phyloP scores from a whole-genome alignment of 1,284 basidiomycete genomes.

The Stereum hirsutum region DNA sequence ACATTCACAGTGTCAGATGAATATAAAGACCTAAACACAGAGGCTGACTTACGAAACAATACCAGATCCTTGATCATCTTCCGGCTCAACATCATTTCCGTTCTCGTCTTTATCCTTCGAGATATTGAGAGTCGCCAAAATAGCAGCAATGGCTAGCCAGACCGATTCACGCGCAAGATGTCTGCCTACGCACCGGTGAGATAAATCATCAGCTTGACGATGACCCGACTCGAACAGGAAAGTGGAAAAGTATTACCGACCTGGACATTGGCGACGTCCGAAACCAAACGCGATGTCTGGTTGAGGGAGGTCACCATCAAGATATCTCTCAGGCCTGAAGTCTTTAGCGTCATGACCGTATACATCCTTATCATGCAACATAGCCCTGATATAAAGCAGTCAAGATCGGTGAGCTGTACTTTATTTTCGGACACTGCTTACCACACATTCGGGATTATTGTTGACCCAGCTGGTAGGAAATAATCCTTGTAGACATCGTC shows the following conservation, averaged over 20 bases:
- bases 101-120: slow-evolving; percentile 3
- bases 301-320: slow-evolving; percentile 16
- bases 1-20: neutral
- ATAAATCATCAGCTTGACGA: no score
- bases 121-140: slow-evolving; percentile 24
- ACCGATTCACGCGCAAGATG: slow-evolving; percentile 26
- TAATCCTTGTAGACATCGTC: slow-evolving; percentile 32
- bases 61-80: slow-evolving; percentile 7
- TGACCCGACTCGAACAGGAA: no score
- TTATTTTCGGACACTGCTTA: slow-evolving; percentile 6
- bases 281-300: slow-evolving; percentile 21
- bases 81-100: slow-evolving; percentile 2
- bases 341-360: slow-evolving; percentile 7
- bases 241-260: no score
- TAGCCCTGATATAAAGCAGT: slow-evolving; percentile 14
- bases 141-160: slow-evolving; percentile 26
- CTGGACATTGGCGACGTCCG: slow-evolving; percentile 24
- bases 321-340: slow-evolving; percentile 11
- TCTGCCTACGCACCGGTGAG: no score
- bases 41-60: slow-evolving; percentile 9
- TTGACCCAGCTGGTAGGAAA: slow-evolving; percentile 24
- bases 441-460: slow-evolving; percentile 23
- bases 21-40: neutral
- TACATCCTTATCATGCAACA: slow-evolving; percentile 7
- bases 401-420: neutral